These are phyloP conservation scores for Vairimorpha ceranae DNA, from an alignment of 371 early-diverging fungal species.

Conservation along the genomic window DNA sequence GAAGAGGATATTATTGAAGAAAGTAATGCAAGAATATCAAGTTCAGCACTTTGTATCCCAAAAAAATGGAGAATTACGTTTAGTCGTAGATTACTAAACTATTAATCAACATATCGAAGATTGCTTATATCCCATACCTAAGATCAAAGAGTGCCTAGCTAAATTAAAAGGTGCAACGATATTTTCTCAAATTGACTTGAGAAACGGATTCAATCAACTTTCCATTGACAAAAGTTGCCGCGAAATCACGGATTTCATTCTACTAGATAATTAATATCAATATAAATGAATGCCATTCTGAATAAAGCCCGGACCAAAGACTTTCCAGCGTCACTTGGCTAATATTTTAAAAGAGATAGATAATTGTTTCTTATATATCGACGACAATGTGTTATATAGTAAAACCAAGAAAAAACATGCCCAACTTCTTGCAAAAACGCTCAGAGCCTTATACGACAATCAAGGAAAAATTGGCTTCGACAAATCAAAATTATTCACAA, in stretches of 20 bases:
- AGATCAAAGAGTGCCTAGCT: not conserved
- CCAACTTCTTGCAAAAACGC: not conserved
- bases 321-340: not conserved
- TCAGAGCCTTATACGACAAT: not conserved
- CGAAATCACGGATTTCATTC: constrained; percentile 61
- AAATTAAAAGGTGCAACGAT: not conserved
- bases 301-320: constrained; percentile 6
- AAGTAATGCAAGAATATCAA: not conserved
- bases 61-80: not conserved
- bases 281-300: constrained; percentile 7
- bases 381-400: constrained; percentile 11
- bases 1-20: not conserved
- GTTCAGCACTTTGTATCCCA: not conserved
- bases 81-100: not conserved
- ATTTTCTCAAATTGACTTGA: constrained; percentile 24
- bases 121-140: not conserved
- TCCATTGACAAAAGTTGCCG: constrained; percentile 23
- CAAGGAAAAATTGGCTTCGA: not conserved
- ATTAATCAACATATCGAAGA: constrained; percentile 7
- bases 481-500: not conserved
- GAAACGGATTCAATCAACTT: constrained; percentile 53
- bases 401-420: constrained; percentile 9
- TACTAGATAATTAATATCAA: constrained; percentile 19
- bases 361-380: not conserved
- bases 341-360: constrained; percentile 7